Base-by-base conservation (phyloP, 1,139 yeast genomes). In the Lodderomyces oxycetoniae region DNA sequence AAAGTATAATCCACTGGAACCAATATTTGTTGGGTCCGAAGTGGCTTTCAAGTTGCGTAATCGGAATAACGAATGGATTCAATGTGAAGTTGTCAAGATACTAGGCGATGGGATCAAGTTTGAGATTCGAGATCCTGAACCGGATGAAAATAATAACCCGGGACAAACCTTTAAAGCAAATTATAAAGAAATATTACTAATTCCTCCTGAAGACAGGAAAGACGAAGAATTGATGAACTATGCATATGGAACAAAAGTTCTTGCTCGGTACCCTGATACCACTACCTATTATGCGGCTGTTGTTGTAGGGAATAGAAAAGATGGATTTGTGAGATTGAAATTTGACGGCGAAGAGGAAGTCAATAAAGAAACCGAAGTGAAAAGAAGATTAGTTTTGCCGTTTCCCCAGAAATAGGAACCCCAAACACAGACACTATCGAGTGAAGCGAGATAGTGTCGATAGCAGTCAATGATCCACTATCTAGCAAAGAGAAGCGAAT, bases 321-420 rank as follows among this genome's bases (percentile, higher is more conserved):
- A 82, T 47, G 88, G 93, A 0, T 73, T 70, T 12, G 94, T 95
- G 44, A 62, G 86, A 46, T 67, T 93, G 36, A 76, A 78, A 49
- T 93, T 93, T 50, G 98, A 93, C 49, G 99, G 98, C 5, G 99
- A 91, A 56, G 98, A 91, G 50, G 98, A 93, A 51, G 95, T 80
- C 2, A 91, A 86, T 36, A 91, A 91, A 57, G 96, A 89, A 52
- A 91, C 96, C 0, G 96, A 88, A 48, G 97, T 91, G 2, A 88
- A 81, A 39, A 67, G 97, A 44, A 63, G 89, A 38, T 68, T 84
- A 39, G 97, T 89, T 4, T 63, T 89, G 28, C 93, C 95, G 3
- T 77, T 69, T 44, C 91, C 93, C 1, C 33, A 61, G 36, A 57
- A 55, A 45, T 54, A 43, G 34, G 26, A n/a, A n/a, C n/a, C n/a